Conservation (phyloP, 345 rosid genomes). For the Boechera stricta region DNA sequence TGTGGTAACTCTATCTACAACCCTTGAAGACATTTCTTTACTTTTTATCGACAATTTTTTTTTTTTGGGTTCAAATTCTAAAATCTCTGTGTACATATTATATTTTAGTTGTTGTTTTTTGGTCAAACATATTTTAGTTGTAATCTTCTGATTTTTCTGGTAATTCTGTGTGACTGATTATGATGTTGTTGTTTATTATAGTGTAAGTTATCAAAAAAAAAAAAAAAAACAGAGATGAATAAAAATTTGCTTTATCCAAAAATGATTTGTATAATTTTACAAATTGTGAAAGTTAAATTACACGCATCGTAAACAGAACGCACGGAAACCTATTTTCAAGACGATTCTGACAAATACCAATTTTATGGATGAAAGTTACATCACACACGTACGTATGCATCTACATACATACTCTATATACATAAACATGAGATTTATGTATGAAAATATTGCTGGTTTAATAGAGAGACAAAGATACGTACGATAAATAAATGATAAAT, state of each 20-base stretch:
- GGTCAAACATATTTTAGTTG: slow-evolving; percentile 18
- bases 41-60: neutral
- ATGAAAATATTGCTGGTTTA: slow-evolving; percentile 1
- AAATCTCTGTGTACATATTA: slow-evolving; percentile 37
- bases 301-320: slow-evolving; percentile 44
- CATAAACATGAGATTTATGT: neutral
- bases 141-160: slow-evolving; percentile 22
- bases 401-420: neutral
- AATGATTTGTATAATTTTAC: neutral
- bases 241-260: slow-evolving; percentile 8
- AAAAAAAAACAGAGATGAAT: slow-evolving; percentile 25
- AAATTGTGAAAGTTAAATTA: slow-evolving; percentile 10
- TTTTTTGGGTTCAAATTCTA: neutral
- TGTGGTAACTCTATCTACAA: slow-evolving; percentile 88
- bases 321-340: slow-evolving; percentile 50
- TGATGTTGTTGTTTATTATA: neutral
- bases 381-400: slow-evolving; percentile 46
- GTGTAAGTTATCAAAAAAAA: neutral
- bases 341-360: slow-evolving; percentile 48
- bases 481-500: slow-evolving; percentile 11
- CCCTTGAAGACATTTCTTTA: slow-evolving; percentile 53
- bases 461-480: slow-evolving; percentile 35
- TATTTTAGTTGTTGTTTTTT: slow-evolving; percentile 11
- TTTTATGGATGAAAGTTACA: slow-evolving; percentile 50
- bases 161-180: slow-evolving; percentile 24